Conservation (phyloP, 2,329 filamentous ascomycete genomes). For the Rutstroemia sp. region DNA sequence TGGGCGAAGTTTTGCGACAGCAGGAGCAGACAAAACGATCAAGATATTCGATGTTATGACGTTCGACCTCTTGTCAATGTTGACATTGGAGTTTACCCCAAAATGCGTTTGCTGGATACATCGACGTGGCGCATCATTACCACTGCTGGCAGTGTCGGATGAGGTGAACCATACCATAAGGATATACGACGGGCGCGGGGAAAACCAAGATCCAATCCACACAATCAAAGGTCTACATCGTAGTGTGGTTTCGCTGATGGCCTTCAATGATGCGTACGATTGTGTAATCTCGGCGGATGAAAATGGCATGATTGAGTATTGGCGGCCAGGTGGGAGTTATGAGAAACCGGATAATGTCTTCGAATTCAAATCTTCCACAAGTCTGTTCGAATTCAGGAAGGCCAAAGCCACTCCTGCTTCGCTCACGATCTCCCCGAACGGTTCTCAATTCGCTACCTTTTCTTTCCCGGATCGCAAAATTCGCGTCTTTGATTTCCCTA, state of each 20-base stretch:
- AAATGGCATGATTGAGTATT: conserved; percentile 93
- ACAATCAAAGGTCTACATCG: conserved; percentile 74
- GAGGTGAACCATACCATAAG: conserved; percentile 64
- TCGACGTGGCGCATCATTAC: conserved; percentile 76
- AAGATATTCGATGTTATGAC: conserved; percentile 80
- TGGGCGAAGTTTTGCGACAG: conserved; percentile 87
- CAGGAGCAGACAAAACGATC: conserved; percentile 68
- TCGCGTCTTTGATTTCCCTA: conserved; percentile 84
- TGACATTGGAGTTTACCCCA: conserved; percentile 69
- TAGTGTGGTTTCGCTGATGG: conserved; percentile 73
- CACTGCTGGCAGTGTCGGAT: conserved; percentile 76
- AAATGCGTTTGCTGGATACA: conserved; percentile 90
- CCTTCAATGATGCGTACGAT: conserved; percentile 81
- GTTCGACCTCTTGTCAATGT: conserved; percentile 78
- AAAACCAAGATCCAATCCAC: conserved; percentile 68
- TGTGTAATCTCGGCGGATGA: conserved; percentile 89
- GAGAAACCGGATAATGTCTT: conserved; percentile 92
- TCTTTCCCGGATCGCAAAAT: conserved; percentile 93
- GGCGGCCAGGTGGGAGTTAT: conserved; percentile 72
- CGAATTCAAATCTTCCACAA: conserved; percentile 86
- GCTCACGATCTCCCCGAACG: conserved; percentile 77
- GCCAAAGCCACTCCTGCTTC: conserved; percentile 77
- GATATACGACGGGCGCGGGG: conserved; percentile 85
- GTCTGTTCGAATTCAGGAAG: conserved; percentile 96
- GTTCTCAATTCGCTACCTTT: conserved; percentile 77